Conservation (phyloP, 768 basidiomycete species). For the Gautieria morchelliformis region DNA sequence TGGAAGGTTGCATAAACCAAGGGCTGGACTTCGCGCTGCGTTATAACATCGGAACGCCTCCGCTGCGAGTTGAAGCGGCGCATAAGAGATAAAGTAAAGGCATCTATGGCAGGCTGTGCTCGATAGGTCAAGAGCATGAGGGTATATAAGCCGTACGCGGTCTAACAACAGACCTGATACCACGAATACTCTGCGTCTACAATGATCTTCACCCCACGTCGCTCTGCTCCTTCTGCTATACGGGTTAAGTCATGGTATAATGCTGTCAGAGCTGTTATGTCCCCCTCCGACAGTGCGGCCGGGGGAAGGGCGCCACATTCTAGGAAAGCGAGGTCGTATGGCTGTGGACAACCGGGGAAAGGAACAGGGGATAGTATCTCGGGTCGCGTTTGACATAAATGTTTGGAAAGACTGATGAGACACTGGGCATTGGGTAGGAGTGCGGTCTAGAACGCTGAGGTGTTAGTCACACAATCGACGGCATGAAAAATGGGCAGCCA, state of each 20-base stretch:
- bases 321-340: slow-evolving; percentile 50
- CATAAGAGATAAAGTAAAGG: slow-evolving; percentile 64
- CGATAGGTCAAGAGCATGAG: background rate
- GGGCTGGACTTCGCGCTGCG: slow-evolving; percentile 37
- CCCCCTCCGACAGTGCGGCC: slow-evolving; percentile 36
- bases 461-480: background rate
- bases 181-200: slow-evolving; percentile 75
- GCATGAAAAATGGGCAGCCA: slow-evolving; percentile 15
- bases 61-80: slow-evolving; percentile 56
- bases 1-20: slow-evolving; percentile 83
- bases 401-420: slow-evolving; percentile 51
- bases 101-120: slow-evolving; percentile 70
- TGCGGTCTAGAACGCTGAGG: slow-evolving; percentile 41
- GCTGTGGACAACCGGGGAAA: slow-evolving; percentile 61
- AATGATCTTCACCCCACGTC: slow-evolving; percentile 57
- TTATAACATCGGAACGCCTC: background rate
- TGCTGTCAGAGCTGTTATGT: slow-evolving; percentile 50
- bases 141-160: background rate
- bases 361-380: slow-evolving; percentile 27
- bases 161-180: slow-evolving; percentile 29
- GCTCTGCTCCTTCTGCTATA: slow-evolving; percentile 57
- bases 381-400: slow-evolving; percentile 39
- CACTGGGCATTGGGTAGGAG: slow-evolving; percentile 54
- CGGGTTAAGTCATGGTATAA: slow-evolving; percentile 51
- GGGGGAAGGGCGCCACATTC: slow-evolving; percentile 12